Percentiles rank a stretch among this genome's conserved stretches.
Evolutionary conservation across 768 basidiomycete species (phyloP).

Genomic region (Suillus weaverae): DNA sequence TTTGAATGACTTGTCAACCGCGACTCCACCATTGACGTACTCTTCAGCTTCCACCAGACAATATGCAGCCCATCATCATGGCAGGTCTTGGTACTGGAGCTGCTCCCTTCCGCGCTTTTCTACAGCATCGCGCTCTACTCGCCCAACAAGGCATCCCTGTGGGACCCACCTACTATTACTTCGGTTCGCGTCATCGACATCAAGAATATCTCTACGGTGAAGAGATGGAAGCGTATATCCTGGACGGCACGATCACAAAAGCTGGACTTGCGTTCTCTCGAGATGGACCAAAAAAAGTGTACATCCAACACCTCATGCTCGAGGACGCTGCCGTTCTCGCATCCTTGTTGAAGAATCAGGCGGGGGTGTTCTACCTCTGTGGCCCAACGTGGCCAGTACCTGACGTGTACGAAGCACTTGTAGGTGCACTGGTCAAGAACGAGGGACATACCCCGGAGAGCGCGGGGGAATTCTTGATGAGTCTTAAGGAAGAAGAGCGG

Average conservation of each 20-base stretch:
- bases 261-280: conserved; percentile 97
- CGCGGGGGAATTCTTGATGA: conserved; percentile 84
- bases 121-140: conserved; percentile 91
- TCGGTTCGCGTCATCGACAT: conserved; percentile 93
- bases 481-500: conserved; percentile 93
- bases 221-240: conserved; percentile 92
- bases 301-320: conserved; percentile 98
- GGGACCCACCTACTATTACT: conserved; percentile 97
- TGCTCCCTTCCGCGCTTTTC: conserved; percentile 98
- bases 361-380: conserved; percentile 93
- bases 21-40: conserved; percentile 10
- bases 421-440: conserved; percentile 74
- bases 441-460: conserved; percentile 59
- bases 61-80: conserved; percentile 93
- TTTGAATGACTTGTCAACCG: conserved; percentile 16
- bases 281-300: conserved; percentile 89
- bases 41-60: conserved; percentile 73
- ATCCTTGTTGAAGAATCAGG: conserved; percentile 66
- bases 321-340: conserved; percentile 82
- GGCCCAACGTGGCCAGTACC: conserved; percentile 99
- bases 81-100: conserved; percentile 98
- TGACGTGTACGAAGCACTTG: conserved; percentile 92
- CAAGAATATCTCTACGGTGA: conserved; percentile 97
- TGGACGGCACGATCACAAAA: conserved; percentile 80
- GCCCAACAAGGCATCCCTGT: conserved; percentile 72